phyloP scores from a whole-genome alignment of 75 land plant genomes.

The Gnetum montanum region DNA sequence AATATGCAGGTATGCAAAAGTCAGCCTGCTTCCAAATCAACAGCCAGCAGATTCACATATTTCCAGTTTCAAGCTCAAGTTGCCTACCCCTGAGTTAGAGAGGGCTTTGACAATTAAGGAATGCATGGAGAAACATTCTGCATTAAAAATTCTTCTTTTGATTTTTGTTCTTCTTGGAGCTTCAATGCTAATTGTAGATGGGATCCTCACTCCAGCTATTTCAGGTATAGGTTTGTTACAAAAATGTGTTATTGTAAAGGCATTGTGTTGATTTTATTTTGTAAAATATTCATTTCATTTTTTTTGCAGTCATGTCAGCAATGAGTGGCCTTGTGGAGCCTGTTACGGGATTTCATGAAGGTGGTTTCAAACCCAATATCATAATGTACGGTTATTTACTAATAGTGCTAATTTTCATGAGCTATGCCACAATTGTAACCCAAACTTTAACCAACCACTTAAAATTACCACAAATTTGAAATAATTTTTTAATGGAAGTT shows the following conservation, averaged over 20 bases:
- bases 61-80: conserved; percentile 79
- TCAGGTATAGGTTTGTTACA: conserved; percentile 51
- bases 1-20: conserved; percentile 93
- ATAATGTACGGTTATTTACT: conserved; percentile 1
- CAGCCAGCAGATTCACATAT: conserved; percentile 88
- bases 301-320: conserved; percentile 67
- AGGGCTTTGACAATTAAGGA: conserved; percentile 65
- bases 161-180: conserved; percentile 73
- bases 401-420: no score
- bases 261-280: background rate
- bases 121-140: conserved; percentile 41
- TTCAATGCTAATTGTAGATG: conserved; percentile 89
- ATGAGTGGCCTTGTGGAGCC: conserved; percentile 73
- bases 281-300: background rate
- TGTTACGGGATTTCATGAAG: conserved; percentile 37
- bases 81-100: conserved; percentile 66
- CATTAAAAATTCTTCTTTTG: conserved; percentile 58
- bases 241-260: no score
- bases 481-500: no score
- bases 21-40: conserved; percentile 78
- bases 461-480: no score
- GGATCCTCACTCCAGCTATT: conserved; percentile 90
- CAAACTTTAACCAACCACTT: no score
- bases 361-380: no score
- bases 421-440: no score